These are phyloP conservation scores for Grifola frondosa DNA, from an alignment of 1,284 basidiomycete species.

Conservation along the genomic window DNA sequence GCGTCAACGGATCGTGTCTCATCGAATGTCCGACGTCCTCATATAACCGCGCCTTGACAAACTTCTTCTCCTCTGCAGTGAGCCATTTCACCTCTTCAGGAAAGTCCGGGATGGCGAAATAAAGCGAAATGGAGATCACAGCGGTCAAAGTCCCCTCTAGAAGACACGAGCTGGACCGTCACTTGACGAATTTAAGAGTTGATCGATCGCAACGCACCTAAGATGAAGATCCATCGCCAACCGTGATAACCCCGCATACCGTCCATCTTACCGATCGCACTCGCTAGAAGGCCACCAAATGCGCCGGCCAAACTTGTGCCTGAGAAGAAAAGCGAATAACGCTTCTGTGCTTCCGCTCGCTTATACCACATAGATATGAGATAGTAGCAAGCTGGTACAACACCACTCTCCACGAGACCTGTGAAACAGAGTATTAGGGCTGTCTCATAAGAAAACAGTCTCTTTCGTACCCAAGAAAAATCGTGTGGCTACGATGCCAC, in stretches of 20 bases:
- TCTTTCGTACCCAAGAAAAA: constrained; percentile 31
- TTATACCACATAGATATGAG: constrained; percentile 32
- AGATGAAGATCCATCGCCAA: constrained; percentile 35
- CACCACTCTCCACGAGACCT: constrained; percentile 16
- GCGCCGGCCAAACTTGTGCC: constrained; percentile 22
- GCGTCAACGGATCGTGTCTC: constrained; percentile 4
- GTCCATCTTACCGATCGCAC: constrained; percentile 24
- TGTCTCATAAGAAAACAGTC: constrained; percentile 16
- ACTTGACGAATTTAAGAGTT: not conserved
- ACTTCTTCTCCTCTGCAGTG: constrained; percentile 17
- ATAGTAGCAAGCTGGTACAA: constrained; percentile 23
- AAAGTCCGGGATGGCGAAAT: constrained; percentile 20
- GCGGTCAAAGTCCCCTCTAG: constrained; percentile 32
- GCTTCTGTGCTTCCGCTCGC: constrained; percentile 28
- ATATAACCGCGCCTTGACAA: constrained; percentile 15
- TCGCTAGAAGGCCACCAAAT: constrained; percentile 22
- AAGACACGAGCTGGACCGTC: too few relatives aligned
- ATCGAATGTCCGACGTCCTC: constrained; percentile 19
- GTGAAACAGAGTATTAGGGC: constrained; percentile 2
- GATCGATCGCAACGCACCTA: constrained; percentile 28
- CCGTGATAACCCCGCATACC: constrained; percentile 16
- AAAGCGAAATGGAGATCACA: constrained; percentile 28
- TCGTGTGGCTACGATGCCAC: constrained; percentile 29
- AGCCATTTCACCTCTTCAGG: constrained; percentile 21
- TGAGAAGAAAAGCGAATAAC: constrained; percentile 28